Percentiles rank a stretch among this genome's conserved stretches.
Conservation (phyloP, 2,329 filamentous ascomycete species). For the Leptosphaerulina australis region DNA sequence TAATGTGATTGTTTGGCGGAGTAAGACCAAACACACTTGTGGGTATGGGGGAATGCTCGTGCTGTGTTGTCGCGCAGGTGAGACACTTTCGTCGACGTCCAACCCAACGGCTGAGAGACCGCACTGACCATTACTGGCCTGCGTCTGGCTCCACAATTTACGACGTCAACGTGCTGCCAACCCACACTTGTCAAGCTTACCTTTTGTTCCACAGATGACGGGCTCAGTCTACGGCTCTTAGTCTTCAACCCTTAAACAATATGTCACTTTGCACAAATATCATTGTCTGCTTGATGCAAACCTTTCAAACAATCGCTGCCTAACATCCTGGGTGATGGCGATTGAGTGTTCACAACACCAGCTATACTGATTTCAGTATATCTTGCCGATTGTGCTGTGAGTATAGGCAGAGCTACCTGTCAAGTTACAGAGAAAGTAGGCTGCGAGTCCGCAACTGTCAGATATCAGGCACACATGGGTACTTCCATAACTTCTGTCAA, state of each 20-base stretch:
- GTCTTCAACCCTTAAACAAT: background rate
- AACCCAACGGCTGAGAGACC: constrained; percentile 6
- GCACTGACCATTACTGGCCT: constrained; percentile 11
- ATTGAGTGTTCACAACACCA: background rate
- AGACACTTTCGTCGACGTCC: constrained; percentile 12
- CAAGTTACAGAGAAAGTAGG: too few relatives aligned
- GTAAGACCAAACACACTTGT: constrained; percentile 16
- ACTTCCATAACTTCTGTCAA: too few relatives aligned
- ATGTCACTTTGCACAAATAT: too few relatives aligned
- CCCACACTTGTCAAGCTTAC: constrained; percentile 13
- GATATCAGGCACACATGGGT: too few relatives aligned
- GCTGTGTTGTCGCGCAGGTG: constrained; percentile 13
- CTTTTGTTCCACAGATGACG: constrained; percentile 7
- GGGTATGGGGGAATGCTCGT: constrained; percentile 15
- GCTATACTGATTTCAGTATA: too few relatives aligned
- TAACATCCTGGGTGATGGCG: constrained; percentile 2
- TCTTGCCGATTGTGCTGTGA: too few relatives aligned
- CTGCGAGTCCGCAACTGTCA: too few relatives aligned
- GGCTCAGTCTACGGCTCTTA: background rate
- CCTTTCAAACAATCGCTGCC: constrained; percentile 1
- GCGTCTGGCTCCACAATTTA: constrained; percentile 16
- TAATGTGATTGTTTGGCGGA: constrained; percentile 9
- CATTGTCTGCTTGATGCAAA: background rate
- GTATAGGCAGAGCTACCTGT: too few relatives aligned
- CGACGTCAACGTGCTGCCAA: constrained; percentile 18